Evolutionary conservation across 768 basidiomycete genomes (phyloP).

Genomic region (Lactarius psammicola): DNA sequence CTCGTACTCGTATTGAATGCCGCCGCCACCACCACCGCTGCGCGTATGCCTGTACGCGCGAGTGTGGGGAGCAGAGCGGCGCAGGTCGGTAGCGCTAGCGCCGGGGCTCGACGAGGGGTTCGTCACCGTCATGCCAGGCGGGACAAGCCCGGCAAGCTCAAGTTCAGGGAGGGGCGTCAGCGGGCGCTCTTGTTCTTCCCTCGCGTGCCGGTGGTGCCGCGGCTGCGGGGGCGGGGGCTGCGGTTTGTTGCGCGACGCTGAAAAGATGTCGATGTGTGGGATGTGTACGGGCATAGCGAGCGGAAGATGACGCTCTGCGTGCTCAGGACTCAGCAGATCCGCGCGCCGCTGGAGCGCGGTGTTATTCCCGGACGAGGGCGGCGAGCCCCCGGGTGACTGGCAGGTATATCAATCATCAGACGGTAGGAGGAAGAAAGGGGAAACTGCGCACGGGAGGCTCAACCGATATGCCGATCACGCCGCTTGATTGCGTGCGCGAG

Average conservation of each 20-base stretch:
- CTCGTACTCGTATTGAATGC: constrained; percentile 15
- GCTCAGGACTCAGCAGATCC: constrained; percentile 36
- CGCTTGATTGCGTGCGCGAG: constrained; percentile 27
- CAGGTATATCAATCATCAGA: neutral
- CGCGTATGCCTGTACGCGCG: constrained; percentile 1
- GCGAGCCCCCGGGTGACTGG: constrained; percentile 31
- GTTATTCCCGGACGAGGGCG: constrained; percentile 24
- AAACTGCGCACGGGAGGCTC: constrained; percentile 23
- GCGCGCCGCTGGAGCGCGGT: constrained; percentile 26
- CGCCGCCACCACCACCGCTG: neutral
- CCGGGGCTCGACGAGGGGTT: neutral
- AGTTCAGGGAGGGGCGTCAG: constrained; percentile 19
- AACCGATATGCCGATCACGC: constrained; percentile 26
- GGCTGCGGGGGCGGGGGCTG: neutral
- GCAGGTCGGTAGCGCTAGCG: neutral
- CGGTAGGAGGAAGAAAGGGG: neutral
- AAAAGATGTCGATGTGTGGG: neutral
- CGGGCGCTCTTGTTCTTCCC: constrained; percentile 1
- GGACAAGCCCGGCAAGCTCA: neutral
- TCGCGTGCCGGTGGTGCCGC: neutral
- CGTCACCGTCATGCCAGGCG: constrained; percentile 8
- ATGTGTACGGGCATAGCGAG: constrained; percentile 2
- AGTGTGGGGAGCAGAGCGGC: neutral
- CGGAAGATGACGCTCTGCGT: constrained; percentile 27
- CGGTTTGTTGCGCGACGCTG: constrained; percentile 7